These are phyloP conservation scores for Eustoma russellianum DNA, from an alignment of 257 asterid genomes.

Conservation along the genomic window DNA sequence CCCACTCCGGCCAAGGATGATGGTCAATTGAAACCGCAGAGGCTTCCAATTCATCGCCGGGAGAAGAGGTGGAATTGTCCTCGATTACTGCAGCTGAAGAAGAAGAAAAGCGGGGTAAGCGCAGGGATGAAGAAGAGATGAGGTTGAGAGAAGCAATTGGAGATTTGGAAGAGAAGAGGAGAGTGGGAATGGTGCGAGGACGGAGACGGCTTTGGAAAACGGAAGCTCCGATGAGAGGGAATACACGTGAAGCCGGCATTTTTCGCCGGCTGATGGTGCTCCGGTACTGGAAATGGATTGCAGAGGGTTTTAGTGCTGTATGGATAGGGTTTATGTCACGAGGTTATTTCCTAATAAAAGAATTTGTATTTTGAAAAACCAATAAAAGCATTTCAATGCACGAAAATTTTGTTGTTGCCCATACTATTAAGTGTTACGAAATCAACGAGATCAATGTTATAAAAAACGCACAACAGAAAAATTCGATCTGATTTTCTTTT, in stretches of 20 bases:
- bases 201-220: constrained; percentile 23
- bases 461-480: too few relatives aligned
- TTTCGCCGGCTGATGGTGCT: not conserved
- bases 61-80: constrained; percentile 7
- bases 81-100: constrained; percentile 34
- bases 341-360: too few relatives aligned
- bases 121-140: constrained; percentile 17
- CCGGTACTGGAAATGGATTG: too few relatives aligned
- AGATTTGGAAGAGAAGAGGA: constrained; percentile 14
- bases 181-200: not conserved
- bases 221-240: constrained; percentile 42
- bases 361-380: too few relatives aligned
- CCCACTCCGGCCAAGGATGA: constrained; percentile 99
- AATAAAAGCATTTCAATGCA: too few relatives aligned
- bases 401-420: too few relatives aligned
- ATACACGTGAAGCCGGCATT: constrained; percentile 41
- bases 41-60: constrained; percentile 10
- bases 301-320: too few relatives aligned
- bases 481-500: too few relatives aligned
- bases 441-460: too few relatives aligned
- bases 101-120: constrained; percentile 36
- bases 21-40: constrained; percentile 4
- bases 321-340: too few relatives aligned
- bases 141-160: constrained; percentile 16
- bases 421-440: too few relatives aligned